phyloP scores from a whole-genome alignment of 2,329 filamentous ascomycete genomes.

The Cucurbitaria berberidis region DNA sequence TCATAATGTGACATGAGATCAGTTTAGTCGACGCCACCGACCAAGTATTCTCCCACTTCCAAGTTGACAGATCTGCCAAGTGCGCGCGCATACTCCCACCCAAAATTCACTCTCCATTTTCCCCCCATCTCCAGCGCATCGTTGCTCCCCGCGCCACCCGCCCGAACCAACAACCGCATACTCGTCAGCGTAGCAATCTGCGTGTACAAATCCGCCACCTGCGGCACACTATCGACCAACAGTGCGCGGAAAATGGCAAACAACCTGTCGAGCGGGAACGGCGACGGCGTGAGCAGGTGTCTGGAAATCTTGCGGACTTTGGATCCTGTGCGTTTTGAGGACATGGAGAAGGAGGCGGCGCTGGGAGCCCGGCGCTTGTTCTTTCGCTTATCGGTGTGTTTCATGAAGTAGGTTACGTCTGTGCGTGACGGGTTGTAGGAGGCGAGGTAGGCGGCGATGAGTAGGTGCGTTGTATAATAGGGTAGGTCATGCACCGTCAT shows the following conservation, averaged over 20 bases:
- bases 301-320: slow-evolving; percentile 76
- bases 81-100: slow-evolving; percentile 75
- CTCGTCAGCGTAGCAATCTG: slow-evolving; percentile 74
- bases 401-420: slow-evolving; percentile 78
- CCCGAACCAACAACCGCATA: slow-evolving; percentile 68
- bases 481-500: slow-evolving; percentile 62
- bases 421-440: slow-evolving; percentile 79
- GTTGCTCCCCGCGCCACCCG: slow-evolving; percentile 61
- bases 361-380: slow-evolving; percentile 50
- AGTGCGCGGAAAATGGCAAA: slow-evolving; percentile 77
- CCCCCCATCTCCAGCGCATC: slow-evolving; percentile 73
- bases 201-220: slow-evolving; percentile 57
- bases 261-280: slow-evolving; percentile 79
- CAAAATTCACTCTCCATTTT: slow-evolving; percentile 79
- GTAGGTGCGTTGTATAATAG: slow-evolving; percentile 73
- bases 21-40: slow-evolving; percentile 42
- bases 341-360: slow-evolving; percentile 22
- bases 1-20: neutral
- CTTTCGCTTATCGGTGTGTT: slow-evolving; percentile 62
- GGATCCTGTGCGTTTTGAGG: slow-evolving; percentile 23
- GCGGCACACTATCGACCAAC: slow-evolving; percentile 53
- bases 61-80: slow-evolving; percentile 76
- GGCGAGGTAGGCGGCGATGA: slow-evolving; percentile 79
- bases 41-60: slow-evolving; percentile 73
- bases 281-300: slow-evolving; percentile 76